phyloP scores from a whole-genome alignment of 2,329 filamentous ascomycete species.

The Teratosphaeria gauchensis region DNA sequence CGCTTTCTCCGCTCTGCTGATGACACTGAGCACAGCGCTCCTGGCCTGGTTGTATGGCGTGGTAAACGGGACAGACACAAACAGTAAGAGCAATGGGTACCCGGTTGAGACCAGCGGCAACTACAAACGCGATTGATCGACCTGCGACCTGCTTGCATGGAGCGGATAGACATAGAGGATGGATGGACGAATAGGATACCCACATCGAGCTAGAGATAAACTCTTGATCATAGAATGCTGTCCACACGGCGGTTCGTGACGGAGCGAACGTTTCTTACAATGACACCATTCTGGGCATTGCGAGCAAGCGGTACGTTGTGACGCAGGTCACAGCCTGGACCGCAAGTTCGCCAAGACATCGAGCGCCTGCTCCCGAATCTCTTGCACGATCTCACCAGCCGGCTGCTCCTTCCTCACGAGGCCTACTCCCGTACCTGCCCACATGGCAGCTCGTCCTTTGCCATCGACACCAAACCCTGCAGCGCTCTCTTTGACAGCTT shows the following conservation, averaged over 20 bases:
- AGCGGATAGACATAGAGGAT: slow-evolving; percentile 8
- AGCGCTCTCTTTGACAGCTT: slow-evolving; percentile 41
- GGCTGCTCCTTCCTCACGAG: slow-evolving; percentile 42
- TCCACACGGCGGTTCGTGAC: neutral
- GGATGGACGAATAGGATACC: neutral
- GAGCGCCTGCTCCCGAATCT: neutral
- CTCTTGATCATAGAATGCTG: neutral
- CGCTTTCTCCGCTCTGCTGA: slow-evolving; percentile 46
- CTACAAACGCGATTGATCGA: neutral
- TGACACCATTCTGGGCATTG: neutral
- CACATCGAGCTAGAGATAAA: slow-evolving; percentile 1
- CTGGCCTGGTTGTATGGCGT: slow-evolving; percentile 62
- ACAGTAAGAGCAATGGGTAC: slow-evolving; percentile 5
- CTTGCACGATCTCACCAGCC: slow-evolving; percentile 40
- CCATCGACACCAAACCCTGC: slow-evolving; percentile 32
- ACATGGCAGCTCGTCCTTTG: slow-evolving; percentile 48
- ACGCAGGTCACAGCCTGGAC: slow-evolving; percentile 2
- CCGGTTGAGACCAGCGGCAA: neutral
- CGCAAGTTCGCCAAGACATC: slow-evolving; percentile 18
- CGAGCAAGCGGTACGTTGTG: neutral
- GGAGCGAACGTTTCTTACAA: too few relatives aligned
- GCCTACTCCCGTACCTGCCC: slow-evolving; percentile 53
- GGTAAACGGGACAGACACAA: slow-evolving; percentile 46
- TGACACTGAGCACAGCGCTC: slow-evolving; percentile 59
- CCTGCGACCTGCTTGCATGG: slow-evolving; percentile 17